A percentile compares a stretch with the other conserved stretches of the same genome.
These are phyloP conservation scores for Rhizopogon vinicolor DNA, from an alignment of 768 basidiomycete species.

Conservation along the genomic window DNA sequence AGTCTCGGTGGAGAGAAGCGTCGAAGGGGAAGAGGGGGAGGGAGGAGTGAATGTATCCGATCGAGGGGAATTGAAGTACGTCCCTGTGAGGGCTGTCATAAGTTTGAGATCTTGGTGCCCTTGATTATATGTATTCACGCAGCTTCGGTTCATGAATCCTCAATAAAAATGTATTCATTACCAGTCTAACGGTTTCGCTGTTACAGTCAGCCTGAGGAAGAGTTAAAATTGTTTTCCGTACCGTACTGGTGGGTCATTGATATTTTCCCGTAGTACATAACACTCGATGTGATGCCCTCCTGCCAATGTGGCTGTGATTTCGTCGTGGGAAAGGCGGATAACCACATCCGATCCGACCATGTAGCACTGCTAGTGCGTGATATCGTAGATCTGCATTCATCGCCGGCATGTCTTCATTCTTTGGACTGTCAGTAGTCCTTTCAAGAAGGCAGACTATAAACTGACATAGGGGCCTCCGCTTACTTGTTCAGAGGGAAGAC, in stretches of 20 bases:
- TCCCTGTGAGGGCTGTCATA: too few species aligned
- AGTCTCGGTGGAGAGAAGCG: slow-evolving; percentile 71
- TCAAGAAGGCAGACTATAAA: slow-evolving; percentile 5
- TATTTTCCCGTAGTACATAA: too few species aligned
- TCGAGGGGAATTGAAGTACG: not conserved
- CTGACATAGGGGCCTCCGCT: slow-evolving; percentile 7
- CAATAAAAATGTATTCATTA: not conserved
- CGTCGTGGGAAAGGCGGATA: too few species aligned
- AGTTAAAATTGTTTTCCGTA: too few species aligned
- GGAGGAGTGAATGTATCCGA: slow-evolving; percentile 22
- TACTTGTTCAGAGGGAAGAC: slow-evolving; percentile 67
- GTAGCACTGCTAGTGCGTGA: not conserved
- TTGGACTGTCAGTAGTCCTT: slow-evolving; percentile 62
- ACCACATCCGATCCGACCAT: too few species aligned
- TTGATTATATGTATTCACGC: not conserved
- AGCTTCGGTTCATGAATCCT: not conserved
- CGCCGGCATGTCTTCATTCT: slow-evolving; percentile 75
- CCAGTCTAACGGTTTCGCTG: too few species aligned
- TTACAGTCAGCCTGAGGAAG: too few species aligned
- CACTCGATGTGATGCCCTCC: too few species aligned
- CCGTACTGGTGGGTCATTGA: too few species aligned
- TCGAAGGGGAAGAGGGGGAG: slow-evolving; percentile 57
- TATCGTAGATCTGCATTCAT: slow-evolving; percentile 9
- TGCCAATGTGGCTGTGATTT: too few species aligned
- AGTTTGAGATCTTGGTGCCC: not conserved